A percentile compares a stretch with the other conserved stretches of the same genome.
phyloP scores from a whole-genome alignment of 306 rosid species.

The Citrullus amarus region DNA sequence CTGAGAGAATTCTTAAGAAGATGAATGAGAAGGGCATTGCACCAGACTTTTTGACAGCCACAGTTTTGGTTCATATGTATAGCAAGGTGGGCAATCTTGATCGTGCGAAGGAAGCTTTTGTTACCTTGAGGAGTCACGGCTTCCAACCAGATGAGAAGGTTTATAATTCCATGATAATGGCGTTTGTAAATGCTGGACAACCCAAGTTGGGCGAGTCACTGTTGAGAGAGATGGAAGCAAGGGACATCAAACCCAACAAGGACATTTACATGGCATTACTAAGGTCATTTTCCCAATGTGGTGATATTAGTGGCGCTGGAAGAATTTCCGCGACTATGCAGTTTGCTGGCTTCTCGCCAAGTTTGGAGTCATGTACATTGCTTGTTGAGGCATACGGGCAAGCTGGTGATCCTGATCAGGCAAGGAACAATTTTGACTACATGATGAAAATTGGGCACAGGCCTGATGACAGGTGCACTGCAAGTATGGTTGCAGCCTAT shows the following conservation, averaged over 20 bases:
- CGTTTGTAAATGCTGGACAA: constrained; percentile 49
- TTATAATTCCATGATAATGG: constrained; percentile 60
- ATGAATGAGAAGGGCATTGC: constrained; percentile 51
- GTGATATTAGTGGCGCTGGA: constrained; percentile 30
- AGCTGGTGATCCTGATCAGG: constrained; percentile 37
- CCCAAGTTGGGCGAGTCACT: constrained; percentile 30
- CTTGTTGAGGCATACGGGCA: constrained; percentile 47
- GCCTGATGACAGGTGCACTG: constrained; percentile 77
- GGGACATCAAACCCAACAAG: constrained; percentile 36
- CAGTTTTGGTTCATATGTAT: constrained; percentile 60
- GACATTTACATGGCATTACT: constrained; percentile 68
- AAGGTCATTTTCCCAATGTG: constrained; percentile 33
- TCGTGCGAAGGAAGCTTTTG: constrained; percentile 48
- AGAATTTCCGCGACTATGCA: constrained; percentile 44
- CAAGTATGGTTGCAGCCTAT: constrained; percentile 68
- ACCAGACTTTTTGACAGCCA: constrained; percentile 44
- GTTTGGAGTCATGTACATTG: constrained; percentile 45
- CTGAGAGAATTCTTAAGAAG: constrained; percentile 60
- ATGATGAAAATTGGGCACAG: constrained; percentile 41
- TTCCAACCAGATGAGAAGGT: constrained; percentile 52
- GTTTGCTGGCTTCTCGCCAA: constrained; percentile 42
- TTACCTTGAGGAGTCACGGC: constrained; percentile 47
- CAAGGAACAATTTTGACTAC: constrained; percentile 53
- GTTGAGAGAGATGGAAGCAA: constrained; percentile 59
- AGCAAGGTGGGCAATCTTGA: constrained; percentile 61